Evolutionary conservation across 805 yeast genomes (phyloP), one percentile per base, ranked within the genome.

Genomic region (Hanseniaspora osmophila): DNA sequence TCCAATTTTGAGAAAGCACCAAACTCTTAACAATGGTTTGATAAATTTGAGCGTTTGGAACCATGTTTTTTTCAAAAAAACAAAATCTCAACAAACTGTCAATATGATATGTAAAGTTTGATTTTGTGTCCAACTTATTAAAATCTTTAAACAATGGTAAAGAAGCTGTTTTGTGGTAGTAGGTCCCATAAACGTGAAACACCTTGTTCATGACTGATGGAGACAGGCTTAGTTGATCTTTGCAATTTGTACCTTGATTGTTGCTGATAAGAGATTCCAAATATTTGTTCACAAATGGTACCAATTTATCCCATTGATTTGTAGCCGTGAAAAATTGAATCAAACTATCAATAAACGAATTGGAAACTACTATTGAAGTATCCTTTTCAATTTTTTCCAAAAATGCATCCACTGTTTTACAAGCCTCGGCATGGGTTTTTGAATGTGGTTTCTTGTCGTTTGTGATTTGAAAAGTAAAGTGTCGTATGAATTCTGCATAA

Each of bases 1-100:
- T 40, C 61, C 61, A 60, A 38, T 57, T 56, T 33, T 53, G 51
- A 3, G 48, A 39, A 33, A 48, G 48, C 17, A 56, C 49, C 19
- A 59, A 49, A 1, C 56, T 49, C 9, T 47, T 43, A 10, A 56
- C 39, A 16, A 58, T 53, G 12, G 47, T 33, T 19, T 50, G 44
- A 33, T 48, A 52, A 41, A 57, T 44, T 2, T 39, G 30, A 9
- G 19, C 27, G 45, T 53, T 52, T 2, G 57, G 59, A 22, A 59
- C 40, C 17, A 55, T 42, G 38, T 54, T 51, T 43, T 55, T 62
- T 2, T 42, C 41, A 10, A 41, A 37, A 27, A 55, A 40, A 58
- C 56, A 57, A 5, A 9, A 37, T 7, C 42, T 41, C 12, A 59
- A 51, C 6, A 58, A 27, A 18, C 42, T 42, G 37, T 52, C 46